Conservation (phyloP, 192 early-diverging fungal genomes). For the Podila horticola region DNA sequence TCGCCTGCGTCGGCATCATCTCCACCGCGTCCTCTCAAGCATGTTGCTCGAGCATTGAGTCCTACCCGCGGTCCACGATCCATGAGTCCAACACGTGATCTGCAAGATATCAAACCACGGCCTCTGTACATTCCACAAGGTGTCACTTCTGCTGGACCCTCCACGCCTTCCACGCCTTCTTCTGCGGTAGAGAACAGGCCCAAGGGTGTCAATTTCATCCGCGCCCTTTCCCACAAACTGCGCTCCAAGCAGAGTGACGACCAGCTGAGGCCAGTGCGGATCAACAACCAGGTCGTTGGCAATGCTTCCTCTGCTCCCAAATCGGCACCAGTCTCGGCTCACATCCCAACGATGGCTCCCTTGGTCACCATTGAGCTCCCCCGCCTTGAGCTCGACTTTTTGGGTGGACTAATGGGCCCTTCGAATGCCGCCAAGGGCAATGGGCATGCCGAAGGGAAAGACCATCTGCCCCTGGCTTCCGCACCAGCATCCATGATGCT, state of each 20-base stretch:
- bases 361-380: slow-evolving; percentile 38
- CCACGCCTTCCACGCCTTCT: slow-evolving; percentile 10
- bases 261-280: slow-evolving; percentile 13
- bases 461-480: slow-evolving; percentile 2
- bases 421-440: not conserved
- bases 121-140: slow-evolving; percentile 16
- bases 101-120: not conserved
- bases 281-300: slow-evolving; percentile 10
- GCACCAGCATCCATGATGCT: slow-evolving; percentile 31
- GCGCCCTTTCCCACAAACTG: slow-evolving; percentile 31
- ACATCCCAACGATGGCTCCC: not conserved
- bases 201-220: slow-evolving; percentile 33
- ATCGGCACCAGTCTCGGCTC: not conserved
- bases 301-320: not conserved
- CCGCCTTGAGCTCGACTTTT: slow-evolving; percentile 35
- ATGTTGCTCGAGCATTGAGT: not conserved
- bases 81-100: not conserved
- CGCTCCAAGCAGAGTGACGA: slow-evolving; percentile 44
- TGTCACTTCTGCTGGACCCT: slow-evolving; percentile 15
- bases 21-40: not conserved
- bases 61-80: not conserved
- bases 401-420: slow-evolving; percentile 10
- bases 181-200: slow-evolving; percentile 10
- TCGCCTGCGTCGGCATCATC: slow-evolving; percentile 6
- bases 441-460: not conserved